Base-by-base conservation (phyloP, 495 filamentous ascomycete genomes). In the Hypoxylon intermedium region DNA sequence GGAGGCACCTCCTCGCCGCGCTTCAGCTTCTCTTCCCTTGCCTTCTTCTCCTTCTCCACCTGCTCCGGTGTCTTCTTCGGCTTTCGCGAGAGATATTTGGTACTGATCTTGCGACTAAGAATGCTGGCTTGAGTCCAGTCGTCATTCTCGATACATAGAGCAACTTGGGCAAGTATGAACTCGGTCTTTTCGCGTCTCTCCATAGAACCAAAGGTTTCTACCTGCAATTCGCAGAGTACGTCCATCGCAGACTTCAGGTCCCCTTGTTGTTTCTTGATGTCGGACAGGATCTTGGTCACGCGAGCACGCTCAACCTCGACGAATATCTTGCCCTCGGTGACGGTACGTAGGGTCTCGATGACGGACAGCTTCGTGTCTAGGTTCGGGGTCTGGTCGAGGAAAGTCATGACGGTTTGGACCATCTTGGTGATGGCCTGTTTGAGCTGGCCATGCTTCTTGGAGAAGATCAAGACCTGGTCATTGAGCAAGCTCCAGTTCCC, bases 281-380 rank as follows among this genome's bases (percentile, higher is more conserved):
- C 85, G 43, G 94, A 96, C 13, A 98, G 81, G 58, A 96, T 94
- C 64, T 88, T 89, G 55, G 94, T 98, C 43, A 98, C 88, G 66
- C 95, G 90, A 63, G 94, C 94, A 58, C 94, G 85, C 79, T 98
- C 94, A 18, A 98, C 94, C 81, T 98, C 94, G 66, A 98, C 93
- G 67, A 98, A 98, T 68, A 98, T 98, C 90, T 98, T 98, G 77
- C 94, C 94, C 74, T 98, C 94, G 19, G 94, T 98, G 58, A 98
- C 93, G 24, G 94, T 97, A 57, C 94, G 86, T 65, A 98, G 76
- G 0, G 93, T 96, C 74, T 98, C 92, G 62, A 98, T 98, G 34
- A 95, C 85, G 12, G 90, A 88, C 40, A 98, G 80, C 79, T 97
- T 98, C 26, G 85, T 90, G 53, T 96, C 93, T 56, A 88, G 58